Evolutionary conservation across 352 stramenopile genomes (phyloP), one percentile per base, ranked within the genome.

Genomic region (Poterioochromonas sp.): DNA sequence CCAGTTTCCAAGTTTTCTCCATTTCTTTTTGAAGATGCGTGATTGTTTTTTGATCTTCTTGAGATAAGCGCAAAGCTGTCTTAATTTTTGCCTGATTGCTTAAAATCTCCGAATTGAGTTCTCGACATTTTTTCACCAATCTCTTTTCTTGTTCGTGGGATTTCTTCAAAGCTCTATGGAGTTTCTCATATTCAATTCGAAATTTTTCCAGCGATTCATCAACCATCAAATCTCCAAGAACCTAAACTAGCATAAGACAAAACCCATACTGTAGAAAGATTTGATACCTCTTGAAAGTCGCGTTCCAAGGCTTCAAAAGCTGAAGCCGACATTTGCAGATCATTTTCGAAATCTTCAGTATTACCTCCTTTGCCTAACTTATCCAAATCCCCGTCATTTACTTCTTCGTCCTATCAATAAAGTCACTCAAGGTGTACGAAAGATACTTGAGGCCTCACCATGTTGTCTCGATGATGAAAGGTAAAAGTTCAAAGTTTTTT

Each of bases 31-130:
- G 93, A 62, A 97, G 86, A 68, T 87, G 91, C 35, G 85, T 84
- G 81, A 97, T 96, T 76, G 90, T 96, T 44, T 87, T 88, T 69
- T 97, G 88, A 80, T 97, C 90, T 82, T 97, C 91, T 84, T 96
- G 90, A 58, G 90, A 91, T 60, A 97, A 86, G 82, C 97, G 96
- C 41, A 97, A 85, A 29, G 93, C 93, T 32, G 90, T 96, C 81
- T 97, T 90, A 58, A 97, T 91, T 79, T 97, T 97, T 43, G 92
- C 90, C 34, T 91, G 92, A 81, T 97, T 97, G 85, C 95, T 97
- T 71, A 97, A 91, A 76, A 97, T 96, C 84, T 97, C 92, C 22
- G 88, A 89, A 80, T 97, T 97, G 22, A 97, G 81, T 79, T 97
- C 93, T 32, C 90, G 87, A 79, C 91, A 96, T 58, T 97, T 97